phyloP scores from a whole-genome alignment of 371 early-diverging fungal genomes.

The Dichotomocladium elegans region DNA sequence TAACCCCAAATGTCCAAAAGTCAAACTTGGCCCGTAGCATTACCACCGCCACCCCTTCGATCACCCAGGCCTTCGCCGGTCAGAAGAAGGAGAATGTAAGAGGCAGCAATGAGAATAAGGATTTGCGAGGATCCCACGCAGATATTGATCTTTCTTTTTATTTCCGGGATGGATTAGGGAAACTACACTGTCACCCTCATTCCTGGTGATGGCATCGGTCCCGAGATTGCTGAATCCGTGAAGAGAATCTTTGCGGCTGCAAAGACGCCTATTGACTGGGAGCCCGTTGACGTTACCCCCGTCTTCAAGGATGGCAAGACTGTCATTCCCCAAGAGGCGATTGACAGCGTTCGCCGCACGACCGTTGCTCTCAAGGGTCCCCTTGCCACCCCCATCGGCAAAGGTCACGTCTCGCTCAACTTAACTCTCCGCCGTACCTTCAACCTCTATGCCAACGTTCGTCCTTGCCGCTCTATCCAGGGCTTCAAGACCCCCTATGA shows the following conservation, averaged over 20 bases:
- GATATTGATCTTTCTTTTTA: too few relatives aligned
- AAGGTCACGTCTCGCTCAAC: slow-evolving; percentile 98
- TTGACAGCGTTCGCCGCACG: slow-evolving; percentile 88
- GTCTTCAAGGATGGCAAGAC: slow-evolving; percentile 89
- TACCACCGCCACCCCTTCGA: slow-evolving; percentile 52
- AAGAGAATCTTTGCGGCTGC: slow-evolving; percentile 92
- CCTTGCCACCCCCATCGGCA: slow-evolving; percentile 96
- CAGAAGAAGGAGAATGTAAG: slow-evolving; percentile 66
- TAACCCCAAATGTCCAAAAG: slow-evolving; percentile 14
- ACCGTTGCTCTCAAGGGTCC: slow-evolving; percentile 97
- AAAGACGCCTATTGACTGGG: slow-evolving; percentile 96
- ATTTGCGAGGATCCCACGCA: neutral
- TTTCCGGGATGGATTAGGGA: slow-evolving; percentile 57
- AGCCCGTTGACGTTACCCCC: slow-evolving; percentile 93
- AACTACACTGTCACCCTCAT: slow-evolving; percentile 91
- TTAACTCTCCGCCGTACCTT: slow-evolving; percentile 95
- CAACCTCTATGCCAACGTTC: slow-evolving; percentile 97
- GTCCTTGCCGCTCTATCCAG: slow-evolving; percentile 93
- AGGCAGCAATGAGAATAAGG: neutral
- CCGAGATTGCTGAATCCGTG: slow-evolving; percentile 94
- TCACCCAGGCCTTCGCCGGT: slow-evolving; percentile 61
- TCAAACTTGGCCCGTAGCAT: slow-evolving; percentile 42
- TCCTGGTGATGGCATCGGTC: slow-evolving; percentile 99
- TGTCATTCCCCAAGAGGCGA: slow-evolving; percentile 88
- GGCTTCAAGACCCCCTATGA: slow-evolving; percentile 96